These are phyloP conservation scores for Botrytis fragariae DNA, from an alignment of 2,329 filamentous ascomycete genomes.

Conservation along the genomic window DNA sequence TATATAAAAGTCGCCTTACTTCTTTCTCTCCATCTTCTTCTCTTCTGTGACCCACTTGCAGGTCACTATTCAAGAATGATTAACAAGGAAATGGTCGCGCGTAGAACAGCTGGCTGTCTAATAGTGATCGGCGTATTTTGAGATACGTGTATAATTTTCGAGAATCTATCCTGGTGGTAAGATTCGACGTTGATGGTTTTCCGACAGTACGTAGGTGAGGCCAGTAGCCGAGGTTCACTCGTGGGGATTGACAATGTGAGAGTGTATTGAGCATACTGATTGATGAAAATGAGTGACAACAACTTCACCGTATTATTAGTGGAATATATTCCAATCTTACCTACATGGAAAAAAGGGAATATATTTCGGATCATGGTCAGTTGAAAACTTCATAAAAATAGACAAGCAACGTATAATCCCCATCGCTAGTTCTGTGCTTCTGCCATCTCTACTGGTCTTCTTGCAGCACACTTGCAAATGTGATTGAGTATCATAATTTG, in stretches of 20 bases:
- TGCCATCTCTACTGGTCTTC: background rate
- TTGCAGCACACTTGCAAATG: background rate
- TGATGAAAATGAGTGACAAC: background rate
- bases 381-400: background rate
- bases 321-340: no score
- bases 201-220: background rate
- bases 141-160: no score
- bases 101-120: no score
- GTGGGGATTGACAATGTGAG: background rate
- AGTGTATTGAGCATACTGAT: background rate
- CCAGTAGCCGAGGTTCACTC: background rate
- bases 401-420: background rate
- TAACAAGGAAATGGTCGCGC: no score
- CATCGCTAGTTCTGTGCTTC: background rate
- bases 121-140: no score
- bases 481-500: background rate
- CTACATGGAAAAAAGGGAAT: background rate
- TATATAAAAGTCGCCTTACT: background rate
- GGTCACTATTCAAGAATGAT: background rate
- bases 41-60: background rate
- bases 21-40: background rate
- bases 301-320: background rate
- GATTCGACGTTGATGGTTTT: background rate
- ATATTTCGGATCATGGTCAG: background rate
- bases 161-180: no score